These are phyloP conservation scores for Curvularia hawaiiensis DNA, from an alignment of 2,329 filamentous ascomycete genomes.

Conservation along the genomic window DNA sequence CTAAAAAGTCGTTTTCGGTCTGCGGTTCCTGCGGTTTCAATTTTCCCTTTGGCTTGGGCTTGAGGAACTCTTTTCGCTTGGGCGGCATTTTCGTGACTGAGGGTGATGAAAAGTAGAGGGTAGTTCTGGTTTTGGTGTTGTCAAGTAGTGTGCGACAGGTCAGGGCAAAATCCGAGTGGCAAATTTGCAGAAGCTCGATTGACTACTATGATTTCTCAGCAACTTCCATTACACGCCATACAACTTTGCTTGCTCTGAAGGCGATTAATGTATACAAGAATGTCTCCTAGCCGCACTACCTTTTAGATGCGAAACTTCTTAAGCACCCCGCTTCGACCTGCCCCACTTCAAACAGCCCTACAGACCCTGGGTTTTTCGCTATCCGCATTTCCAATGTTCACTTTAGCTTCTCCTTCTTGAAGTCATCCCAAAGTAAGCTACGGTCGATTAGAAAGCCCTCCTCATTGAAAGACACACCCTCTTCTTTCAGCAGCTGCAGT, in stretches of 20 bases:
- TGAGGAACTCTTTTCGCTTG: slow-evolving; percentile 39
- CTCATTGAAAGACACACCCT: slow-evolving; percentile 69
- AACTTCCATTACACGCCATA: background rate
- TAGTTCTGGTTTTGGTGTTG: slow-evolving; percentile 5
- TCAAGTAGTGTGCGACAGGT: background rate
- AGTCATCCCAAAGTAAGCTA: slow-evolving; percentile 52
- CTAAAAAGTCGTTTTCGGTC: slow-evolving; percentile 71
- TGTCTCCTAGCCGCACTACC: background rate
- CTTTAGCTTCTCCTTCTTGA: slow-evolving; percentile 38
- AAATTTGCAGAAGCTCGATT: slow-evolving; percentile 6
- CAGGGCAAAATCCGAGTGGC: slow-evolving; percentile 4
- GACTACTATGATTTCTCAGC: slow-evolving; percentile 3
- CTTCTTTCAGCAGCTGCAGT: slow-evolving; percentile 62
- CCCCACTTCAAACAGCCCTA: slow-evolving; percentile 21
- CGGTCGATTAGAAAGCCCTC: slow-evolving; percentile 63
- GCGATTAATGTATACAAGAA: background rate
- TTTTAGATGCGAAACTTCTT: slow-evolving; percentile 17
- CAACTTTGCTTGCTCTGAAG: background rate
- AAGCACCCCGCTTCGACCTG: slow-evolving; percentile 23
- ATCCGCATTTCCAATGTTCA: slow-evolving; percentile 6
- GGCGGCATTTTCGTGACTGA: slow-evolving; percentile 30
- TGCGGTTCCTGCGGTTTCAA: slow-evolving; percentile 56
- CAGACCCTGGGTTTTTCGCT: slow-evolving; percentile 1
- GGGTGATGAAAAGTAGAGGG: background rate
- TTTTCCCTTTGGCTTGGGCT: slow-evolving; percentile 39